These are phyloP conservation scores for Carex scoparia DNA, from an alignment of 176 grass and related monocot species.

Conservation along the genomic window DNA sequence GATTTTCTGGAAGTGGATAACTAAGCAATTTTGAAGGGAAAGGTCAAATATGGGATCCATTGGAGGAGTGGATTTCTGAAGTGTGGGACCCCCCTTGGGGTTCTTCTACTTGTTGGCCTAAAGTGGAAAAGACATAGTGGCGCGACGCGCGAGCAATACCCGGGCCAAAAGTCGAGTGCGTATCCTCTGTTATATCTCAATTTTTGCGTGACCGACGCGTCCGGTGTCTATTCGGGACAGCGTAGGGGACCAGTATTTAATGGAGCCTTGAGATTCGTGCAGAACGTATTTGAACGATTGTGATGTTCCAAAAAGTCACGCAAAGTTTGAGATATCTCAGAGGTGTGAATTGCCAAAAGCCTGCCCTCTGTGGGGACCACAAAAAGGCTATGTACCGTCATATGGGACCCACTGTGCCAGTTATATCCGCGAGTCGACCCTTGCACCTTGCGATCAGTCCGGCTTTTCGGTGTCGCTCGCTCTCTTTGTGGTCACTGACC, in stretches of 20 bases:
- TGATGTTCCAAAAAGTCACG: too few species aligned
- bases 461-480: too few species aligned
- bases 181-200: too few species aligned
- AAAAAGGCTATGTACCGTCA: background rate
- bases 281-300: too few species aligned
- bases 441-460: background rate
- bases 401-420: background rate
- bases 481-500: too few species aligned
- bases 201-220: too few species aligned
- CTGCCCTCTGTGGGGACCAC: background rate
- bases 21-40: background rate
- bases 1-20: too few species aligned
- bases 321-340: too few species aligned
- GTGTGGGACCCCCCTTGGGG: background rate
- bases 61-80: slow-evolving; percentile 10
- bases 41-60: slow-evolving; percentile 18
- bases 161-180: background rate
- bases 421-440: too few species aligned
- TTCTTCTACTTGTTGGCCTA: background rate
- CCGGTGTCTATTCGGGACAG: too few species aligned
- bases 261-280: too few species aligned
- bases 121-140: background rate
- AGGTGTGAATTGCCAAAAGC: background rate
- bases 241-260: too few species aligned
- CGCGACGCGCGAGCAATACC: background rate